Evolutionary conservation across 106 monocot genomes (phyloP).

Genomic region (Apostasia shenzhenica): DNA sequence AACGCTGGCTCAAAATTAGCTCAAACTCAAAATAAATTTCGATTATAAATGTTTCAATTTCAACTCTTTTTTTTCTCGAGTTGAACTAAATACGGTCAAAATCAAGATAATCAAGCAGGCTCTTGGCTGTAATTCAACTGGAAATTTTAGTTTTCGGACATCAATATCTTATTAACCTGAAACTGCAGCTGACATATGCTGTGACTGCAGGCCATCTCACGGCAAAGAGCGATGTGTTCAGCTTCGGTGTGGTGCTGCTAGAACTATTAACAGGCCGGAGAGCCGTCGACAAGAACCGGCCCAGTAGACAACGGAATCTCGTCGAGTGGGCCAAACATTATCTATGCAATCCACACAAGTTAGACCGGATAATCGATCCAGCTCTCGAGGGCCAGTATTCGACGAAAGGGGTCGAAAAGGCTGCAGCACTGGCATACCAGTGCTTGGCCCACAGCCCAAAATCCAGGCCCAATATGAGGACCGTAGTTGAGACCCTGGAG

Average conservation of each 20-base stretch:
- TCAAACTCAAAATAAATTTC: background rate
- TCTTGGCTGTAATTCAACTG: too few species aligned
- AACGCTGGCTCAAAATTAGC: too few species aligned
- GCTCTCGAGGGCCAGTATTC: constrained; percentile 52
- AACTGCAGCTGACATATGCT: too few species aligned
- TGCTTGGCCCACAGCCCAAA: constrained; percentile 45
- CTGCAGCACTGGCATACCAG: constrained; percentile 42
- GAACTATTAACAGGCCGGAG: constrained; percentile 53
- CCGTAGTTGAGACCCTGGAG: constrained; percentile 42
- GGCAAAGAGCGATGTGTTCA: constrained; percentile 64
- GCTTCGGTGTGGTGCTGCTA: constrained; percentile 61
- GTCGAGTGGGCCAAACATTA: constrained; percentile 53
- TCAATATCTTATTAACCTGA: too few species aligned
- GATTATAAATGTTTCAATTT: background rate
- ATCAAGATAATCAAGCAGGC: too few species aligned
- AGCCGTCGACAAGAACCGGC: constrained; percentile 37
- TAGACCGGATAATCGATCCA: constrained; percentile 44
- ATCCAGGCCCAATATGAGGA: constrained; percentile 40
- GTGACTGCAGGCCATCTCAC: constrained; percentile 38
- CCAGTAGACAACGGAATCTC: constrained; percentile 43
- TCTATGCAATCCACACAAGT: constrained; percentile 23
- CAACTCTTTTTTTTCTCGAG: background rate
- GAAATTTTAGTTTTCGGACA: too few species aligned
- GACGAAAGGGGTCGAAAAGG: constrained; percentile 29
- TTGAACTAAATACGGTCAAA: too few species aligned